Conservation (phyloP, 2,329 filamentous ascomycete species). For the Spiromastix sp. region DNA sequence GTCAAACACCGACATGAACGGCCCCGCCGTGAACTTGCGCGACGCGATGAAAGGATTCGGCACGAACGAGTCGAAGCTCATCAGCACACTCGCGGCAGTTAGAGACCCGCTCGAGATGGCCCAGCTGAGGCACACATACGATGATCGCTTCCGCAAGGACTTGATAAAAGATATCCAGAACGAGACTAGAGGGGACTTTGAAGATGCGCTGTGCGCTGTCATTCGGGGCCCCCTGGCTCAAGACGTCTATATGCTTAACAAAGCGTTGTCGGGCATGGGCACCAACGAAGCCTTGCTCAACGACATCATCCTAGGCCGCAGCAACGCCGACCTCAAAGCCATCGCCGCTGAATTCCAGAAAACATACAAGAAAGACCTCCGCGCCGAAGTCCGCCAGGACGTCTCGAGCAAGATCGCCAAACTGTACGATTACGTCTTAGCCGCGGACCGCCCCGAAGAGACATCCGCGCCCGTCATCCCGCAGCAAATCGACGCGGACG, state of each 20-base stretch:
- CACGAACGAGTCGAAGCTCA: conserved; percentile 71
- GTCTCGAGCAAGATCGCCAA: conserved; percentile 70
- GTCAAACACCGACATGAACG: conserved; percentile 57
- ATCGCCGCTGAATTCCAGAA: conserved; percentile 66
- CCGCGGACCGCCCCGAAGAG: conserved; percentile 61
- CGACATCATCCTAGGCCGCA: conserved; percentile 64
- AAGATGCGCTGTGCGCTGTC: conserved; percentile 1
- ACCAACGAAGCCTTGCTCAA: conserved; percentile 71
- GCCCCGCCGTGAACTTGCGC: conserved; percentile 61
- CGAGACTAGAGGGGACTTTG: conserved; percentile 1
- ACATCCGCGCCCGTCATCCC: conserved; percentile 57
- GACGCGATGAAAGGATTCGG: conserved; percentile 90
- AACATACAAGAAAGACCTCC: conserved; percentile 54
- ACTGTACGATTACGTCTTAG: conserved; percentile 69
- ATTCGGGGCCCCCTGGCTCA: conserved; percentile 57
- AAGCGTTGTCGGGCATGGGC: conserved; percentile 60
- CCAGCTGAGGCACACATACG: conserved; percentile 56
- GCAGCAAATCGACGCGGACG: conserved; percentile 61
- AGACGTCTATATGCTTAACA: conserved; percentile 56
- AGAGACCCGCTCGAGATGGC: conserved; percentile 72
- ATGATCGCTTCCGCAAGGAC: conserved; percentile 48
- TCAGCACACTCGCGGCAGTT: conserved; percentile 57
- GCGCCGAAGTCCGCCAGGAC: conserved; percentile 58
- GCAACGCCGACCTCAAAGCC: conserved; percentile 67
- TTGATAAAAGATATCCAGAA: conserved; percentile 1